Evolutionary conservation across 441 rosid genomes (phyloP), one percentile per base, ranked within the genome.

Genomic region (Syzygium syzygioides): DNA sequence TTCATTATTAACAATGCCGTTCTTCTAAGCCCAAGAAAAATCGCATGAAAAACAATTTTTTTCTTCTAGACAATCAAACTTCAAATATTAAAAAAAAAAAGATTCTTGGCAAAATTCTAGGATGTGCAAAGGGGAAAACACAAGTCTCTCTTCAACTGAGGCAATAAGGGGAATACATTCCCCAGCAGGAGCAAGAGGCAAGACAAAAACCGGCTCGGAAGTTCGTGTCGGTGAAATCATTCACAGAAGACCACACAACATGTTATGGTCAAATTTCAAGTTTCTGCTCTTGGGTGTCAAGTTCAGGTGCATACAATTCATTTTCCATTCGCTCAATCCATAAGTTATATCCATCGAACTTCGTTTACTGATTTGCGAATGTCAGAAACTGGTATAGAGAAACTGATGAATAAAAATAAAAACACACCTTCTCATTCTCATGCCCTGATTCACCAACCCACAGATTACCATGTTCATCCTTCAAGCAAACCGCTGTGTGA

Each of bases 401-500:
- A 54, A 55, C 32, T 15, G 18, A 87, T 17, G 85, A 56, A 55
- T 12, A 41, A 76, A 76, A 6, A 76, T 14, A 12, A 41, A 76
- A 76, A 41, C 86, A 87, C 86, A 96, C 99, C 98, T 98, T 95
- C 86, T 97, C 99, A 92, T 97, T 98, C 94, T 97, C 99, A 54
- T 95, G 98, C 66, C 99, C 99, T 3, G 99, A 98, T 95, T 98
- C 99, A 90, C 98, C 99, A 94, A 98, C 99, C 99, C 99, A 98
- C 79, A 98, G 96, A 87, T 96, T 95, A 85, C 99, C 99, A 88
- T 89, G 88, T 86, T 93, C 95, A 94, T 98, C 99, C 93, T 96
- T 96, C 94, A 98, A 92, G 94, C 99, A 98, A 91, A 98, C 99
- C 34, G 99, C 97, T 25, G 98, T 97, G 60, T 98, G 99, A 91